These are phyloP conservation scores for Scolecobasidium constrictum DNA, from an alignment of 2,329 filamentous ascomycete species.

Conservation along the genomic window DNA sequence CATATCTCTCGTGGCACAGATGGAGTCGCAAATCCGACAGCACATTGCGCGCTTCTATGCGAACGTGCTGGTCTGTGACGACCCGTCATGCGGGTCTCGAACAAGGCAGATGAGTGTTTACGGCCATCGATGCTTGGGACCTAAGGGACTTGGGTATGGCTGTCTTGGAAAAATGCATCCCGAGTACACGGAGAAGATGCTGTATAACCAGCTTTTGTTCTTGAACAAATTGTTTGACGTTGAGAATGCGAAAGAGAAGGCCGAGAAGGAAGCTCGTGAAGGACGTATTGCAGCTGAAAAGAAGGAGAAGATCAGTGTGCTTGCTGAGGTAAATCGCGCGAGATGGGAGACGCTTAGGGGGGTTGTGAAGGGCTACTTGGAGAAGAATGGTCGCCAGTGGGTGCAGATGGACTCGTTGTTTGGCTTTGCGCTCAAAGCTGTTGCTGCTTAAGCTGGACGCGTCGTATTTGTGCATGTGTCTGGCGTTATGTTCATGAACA, in stretches of 20 bases:
- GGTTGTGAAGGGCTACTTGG: slow-evolving; percentile 72
- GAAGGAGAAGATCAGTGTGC: slow-evolving; percentile 50
- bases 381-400: slow-evolving; percentile 85
- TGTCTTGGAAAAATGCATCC: slow-evolving; percentile 83
- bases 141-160: slow-evolving; percentile 70
- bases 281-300: slow-evolving; percentile 42
- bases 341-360: slow-evolving; percentile 67
- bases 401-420: slow-evolving; percentile 89
- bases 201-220: slow-evolving; percentile 94
- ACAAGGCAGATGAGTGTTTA: slow-evolving; percentile 92
- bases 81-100: slow-evolving; percentile 66
- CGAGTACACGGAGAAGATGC: slow-evolving; percentile 74
- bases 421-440: slow-evolving; percentile 41
- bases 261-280: slow-evolving; percentile 24
- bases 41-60: slow-evolving; percentile 83
- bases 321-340: slow-evolving; percentile 73
- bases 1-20: slow-evolving; percentile 70
- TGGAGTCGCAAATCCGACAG: slow-evolving; percentile 72
- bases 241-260: slow-evolving; percentile 57
- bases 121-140: slow-evolving; percentile 78
- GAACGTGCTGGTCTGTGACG: slow-evolving; percentile 83
- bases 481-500: too few species aligned
- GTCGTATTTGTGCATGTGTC: too few species aligned
- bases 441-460: too few species aligned
- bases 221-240: slow-evolving; percentile 79